phyloP scores from a whole-genome alignment of 495 filamentous ascomycete species.

The Penicillium lividum region DNA sequence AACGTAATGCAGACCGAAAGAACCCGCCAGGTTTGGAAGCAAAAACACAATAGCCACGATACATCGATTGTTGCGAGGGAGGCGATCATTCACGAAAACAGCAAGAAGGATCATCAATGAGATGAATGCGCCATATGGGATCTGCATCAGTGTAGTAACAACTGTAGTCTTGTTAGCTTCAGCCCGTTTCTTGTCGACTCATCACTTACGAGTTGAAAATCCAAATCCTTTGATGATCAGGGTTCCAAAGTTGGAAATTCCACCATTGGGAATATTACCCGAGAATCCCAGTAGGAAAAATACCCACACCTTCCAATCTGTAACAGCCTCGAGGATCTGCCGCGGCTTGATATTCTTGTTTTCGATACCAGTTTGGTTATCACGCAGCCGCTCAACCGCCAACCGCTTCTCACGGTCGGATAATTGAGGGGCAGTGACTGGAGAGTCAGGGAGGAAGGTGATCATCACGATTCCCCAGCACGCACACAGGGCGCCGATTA shows the following conservation, averaged over 20 bases:
- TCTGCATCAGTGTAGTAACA: slow-evolving; percentile 45
- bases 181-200: background rate
- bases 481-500: slow-evolving; percentile 41
- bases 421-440: slow-evolving; percentile 40
- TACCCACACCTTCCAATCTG: slow-evolving; percentile 51
- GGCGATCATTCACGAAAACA: slow-evolving; percentile 51
- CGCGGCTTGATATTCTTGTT: slow-evolving; percentile 53
- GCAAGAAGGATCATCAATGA: slow-evolving; percentile 51
- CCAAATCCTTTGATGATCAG: slow-evolving; percentile 58
- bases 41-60: slow-evolving; percentile 49
- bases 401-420: slow-evolving; percentile 47
- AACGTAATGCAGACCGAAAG: slow-evolving; percentile 52
- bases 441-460: slow-evolving; percentile 52
- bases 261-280: slow-evolving; percentile 43
- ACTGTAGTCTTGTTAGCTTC: slow-evolving; percentile 6
- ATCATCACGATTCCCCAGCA: slow-evolving; percentile 41
- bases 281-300: slow-evolving; percentile 36
- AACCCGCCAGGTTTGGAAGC: slow-evolving; percentile 50
- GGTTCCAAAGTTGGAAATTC: slow-evolving; percentile 58
- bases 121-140: slow-evolving; percentile 56
- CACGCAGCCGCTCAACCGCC: slow-evolving; percentile 50
- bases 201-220: slow-evolving; percentile 41
- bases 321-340: slow-evolving; percentile 51
- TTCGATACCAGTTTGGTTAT: slow-evolving; percentile 57
- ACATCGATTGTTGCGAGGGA: slow-evolving; percentile 49